phyloP scores from a whole-genome alignment of 1,139 yeast genomes.

The Pichia inconspicua region DNA sequence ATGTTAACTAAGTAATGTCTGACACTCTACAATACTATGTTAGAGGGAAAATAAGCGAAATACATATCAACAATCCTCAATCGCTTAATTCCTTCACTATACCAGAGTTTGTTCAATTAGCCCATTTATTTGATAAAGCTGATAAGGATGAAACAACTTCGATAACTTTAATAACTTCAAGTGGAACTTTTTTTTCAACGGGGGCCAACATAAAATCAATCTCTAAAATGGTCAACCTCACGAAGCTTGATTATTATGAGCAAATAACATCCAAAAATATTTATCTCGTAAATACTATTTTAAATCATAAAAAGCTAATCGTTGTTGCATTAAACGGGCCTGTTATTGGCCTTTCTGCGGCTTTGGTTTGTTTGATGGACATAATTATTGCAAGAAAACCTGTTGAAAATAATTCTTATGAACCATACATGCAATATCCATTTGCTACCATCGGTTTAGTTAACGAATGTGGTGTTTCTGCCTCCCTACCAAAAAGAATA shows the following conservation, averaged over 20 bases:
- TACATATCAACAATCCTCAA: conserved; percentile 58
- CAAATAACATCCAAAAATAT: conserved; percentile 50
- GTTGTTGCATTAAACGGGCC: no score
- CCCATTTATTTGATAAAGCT: conserved; percentile 54
- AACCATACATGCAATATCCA: no score
- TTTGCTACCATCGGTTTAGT: no score
- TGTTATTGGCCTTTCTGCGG: no score
- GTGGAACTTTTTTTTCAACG: conserved; percentile 76
- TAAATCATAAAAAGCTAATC: conserved; percentile 69
- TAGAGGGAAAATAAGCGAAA: conserved; percentile 42
- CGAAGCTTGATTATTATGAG: conserved; percentile 19
- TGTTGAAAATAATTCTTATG: no score
- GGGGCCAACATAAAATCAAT: conserved; percentile 64
- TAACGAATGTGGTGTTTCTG: no score
- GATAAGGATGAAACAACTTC: conserved; percentile 58
- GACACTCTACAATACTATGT: conserved; percentile 14
- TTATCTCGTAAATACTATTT: conserved; percentile 59
- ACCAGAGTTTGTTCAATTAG: conserved; percentile 57
- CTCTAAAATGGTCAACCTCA: conserved; percentile 24
- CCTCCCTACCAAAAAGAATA: no score
- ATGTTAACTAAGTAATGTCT: background rate
- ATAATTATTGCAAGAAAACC: no score
- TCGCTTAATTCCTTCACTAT: conserved; percentile 63
- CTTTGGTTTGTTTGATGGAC: no score
- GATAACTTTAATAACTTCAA: conserved; percentile 60